Evolutionary conservation across 768 basidiomycete genomes (phyloP).

Genomic region (Filobasidium floriforme): DNA sequence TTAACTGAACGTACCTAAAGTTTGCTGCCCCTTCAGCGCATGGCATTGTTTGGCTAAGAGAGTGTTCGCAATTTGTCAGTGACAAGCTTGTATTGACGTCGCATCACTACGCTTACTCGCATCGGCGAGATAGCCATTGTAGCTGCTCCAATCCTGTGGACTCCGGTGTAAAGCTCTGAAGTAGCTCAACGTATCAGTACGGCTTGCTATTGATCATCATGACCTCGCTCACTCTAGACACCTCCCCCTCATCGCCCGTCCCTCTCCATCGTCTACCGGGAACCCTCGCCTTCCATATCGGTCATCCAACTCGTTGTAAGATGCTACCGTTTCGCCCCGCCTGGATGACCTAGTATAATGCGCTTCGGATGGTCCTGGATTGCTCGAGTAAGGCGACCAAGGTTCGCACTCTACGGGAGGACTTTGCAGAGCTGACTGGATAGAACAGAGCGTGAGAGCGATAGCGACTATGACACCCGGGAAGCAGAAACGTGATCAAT

Average conservation of each 20-base stretch:
- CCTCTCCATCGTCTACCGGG: slow-evolving; percentile 3
- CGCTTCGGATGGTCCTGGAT: no score
- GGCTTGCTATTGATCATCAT: neutral
- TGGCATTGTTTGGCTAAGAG: slow-evolving; percentile 36
- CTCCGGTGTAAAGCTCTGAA: slow-evolving; percentile 37
- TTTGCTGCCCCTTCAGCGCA: slow-evolving; percentile 28
- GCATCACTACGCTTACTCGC: slow-evolving; percentile 29
- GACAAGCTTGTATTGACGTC: no score
- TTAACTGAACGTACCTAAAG: slow-evolving; percentile 26
- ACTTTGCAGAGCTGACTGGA: slow-evolving; percentile 32
- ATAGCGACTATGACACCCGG: slow-evolving; percentile 29
- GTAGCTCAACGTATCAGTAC: neutral
- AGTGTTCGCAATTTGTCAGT: neutral
- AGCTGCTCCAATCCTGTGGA: slow-evolving; percentile 43
- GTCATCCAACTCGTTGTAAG: neutral
- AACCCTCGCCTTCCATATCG: slow-evolving; percentile 1
- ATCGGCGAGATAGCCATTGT: slow-evolving; percentile 38
- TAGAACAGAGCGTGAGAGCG: slow-evolving; percentile 38
- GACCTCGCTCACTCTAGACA: slow-evolving; percentile 25
- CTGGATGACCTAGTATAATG: no score
- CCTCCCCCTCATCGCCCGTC: slow-evolving; percentile 12
- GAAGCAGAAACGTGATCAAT: neutral
- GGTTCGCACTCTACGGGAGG: slow-evolving; percentile 33
- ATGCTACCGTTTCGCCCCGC: no score
- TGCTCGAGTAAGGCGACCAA: slow-evolving; percentile 20